A percentile compares a stretch with the other conserved stretches of the same genome.
Conservation (phyloP, 257 asterid genomes). For the Phtheirospermum japonicum region DNA sequence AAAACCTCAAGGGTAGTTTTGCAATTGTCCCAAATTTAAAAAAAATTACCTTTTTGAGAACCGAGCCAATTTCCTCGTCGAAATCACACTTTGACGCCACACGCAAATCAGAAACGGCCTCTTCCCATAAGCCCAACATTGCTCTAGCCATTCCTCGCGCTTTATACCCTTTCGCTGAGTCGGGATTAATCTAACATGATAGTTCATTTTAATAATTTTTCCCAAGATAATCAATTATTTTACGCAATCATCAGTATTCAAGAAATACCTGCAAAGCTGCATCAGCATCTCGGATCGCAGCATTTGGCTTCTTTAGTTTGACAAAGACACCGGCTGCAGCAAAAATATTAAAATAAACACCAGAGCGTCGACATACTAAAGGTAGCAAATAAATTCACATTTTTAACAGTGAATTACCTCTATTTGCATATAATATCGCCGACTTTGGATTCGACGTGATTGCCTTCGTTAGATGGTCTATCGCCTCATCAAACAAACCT, state of each 20-base stretch:
- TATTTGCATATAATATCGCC: constrained; percentile 57
- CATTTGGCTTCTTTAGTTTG: constrained; percentile 76
- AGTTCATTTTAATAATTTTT: background rate
- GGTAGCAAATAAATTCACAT: background rate
- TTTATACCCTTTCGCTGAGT: constrained; percentile 85
- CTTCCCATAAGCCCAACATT: constrained; percentile 86
- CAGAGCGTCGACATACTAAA: constrained; percentile 9
- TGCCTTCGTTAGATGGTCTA: constrained; percentile 57
- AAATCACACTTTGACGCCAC: constrained; percentile 65
- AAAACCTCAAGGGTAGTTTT: constrained; percentile 37
- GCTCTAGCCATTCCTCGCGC: constrained; percentile 75
- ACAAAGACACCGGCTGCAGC: constrained; percentile 51
- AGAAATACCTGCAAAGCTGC: constrained; percentile 63
- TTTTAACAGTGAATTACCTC: constrained; percentile 41
- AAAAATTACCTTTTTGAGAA: constrained; percentile 55
- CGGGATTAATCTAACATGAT: constrained; percentile 60
- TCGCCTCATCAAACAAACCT: constrained; percentile 64
- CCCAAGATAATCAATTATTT: constrained; percentile 3
- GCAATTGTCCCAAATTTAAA: too few species aligned
- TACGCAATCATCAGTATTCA: background rate
- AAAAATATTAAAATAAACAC: constrained; percentile 21
- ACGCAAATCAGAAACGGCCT: constrained; percentile 70
- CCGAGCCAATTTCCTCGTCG: constrained; percentile 61
- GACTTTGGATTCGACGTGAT: constrained; percentile 62
- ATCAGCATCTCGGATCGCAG: constrained; percentile 77